phyloP scores from a whole-genome alignment of 106 monocot genomes.

The Dioscorea zingiberensis region DNA sequence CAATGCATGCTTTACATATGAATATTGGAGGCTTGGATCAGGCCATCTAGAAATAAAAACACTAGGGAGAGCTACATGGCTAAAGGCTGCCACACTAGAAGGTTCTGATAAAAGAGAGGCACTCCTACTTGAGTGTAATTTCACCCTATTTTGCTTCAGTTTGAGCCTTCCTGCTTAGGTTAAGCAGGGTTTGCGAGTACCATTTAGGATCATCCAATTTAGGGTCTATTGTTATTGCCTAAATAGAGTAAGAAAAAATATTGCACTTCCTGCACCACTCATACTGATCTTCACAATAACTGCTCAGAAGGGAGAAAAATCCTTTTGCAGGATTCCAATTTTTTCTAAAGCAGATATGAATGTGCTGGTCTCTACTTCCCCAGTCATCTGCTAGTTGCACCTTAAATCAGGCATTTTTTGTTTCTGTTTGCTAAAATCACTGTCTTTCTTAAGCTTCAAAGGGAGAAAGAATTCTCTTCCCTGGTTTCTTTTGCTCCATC shows the following conservation, averaged over 20 bases:
- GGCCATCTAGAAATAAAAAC: too few relatives aligned
- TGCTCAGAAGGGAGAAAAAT: slow-evolving; percentile 80
- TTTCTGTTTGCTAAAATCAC: slow-evolving; percentile 20
- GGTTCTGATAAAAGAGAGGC: too few relatives aligned
- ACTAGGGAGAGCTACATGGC: too few relatives aligned
- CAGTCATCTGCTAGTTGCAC: slow-evolving; percentile 59
- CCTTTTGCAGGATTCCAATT: slow-evolving; percentile 96
- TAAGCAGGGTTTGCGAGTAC: too few relatives aligned
- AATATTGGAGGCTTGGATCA: too few relatives aligned
- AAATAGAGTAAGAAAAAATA: background rate
- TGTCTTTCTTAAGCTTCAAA: slow-evolving; percentile 31
- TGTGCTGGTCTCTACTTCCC: slow-evolving; percentile 73
- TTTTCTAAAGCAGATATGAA: slow-evolving; percentile 68
- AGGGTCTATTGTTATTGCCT: too few relatives aligned
- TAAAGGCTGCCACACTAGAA: too few relatives aligned
- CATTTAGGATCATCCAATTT: too few relatives aligned
- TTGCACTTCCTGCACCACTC: slow-evolving; percentile 99
- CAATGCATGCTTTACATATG: too few relatives aligned
- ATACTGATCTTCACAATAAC: slow-evolving; percentile 97
- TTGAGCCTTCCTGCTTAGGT: too few relatives aligned
- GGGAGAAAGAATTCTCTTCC: slow-evolving; percentile 12
- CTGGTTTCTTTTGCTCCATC: slow-evolving; percentile 42
- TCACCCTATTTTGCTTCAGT: too few relatives aligned
- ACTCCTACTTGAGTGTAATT: too few relatives aligned
- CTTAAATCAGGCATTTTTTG: slow-evolving; percentile 22